Base-by-base conservation (phyloP, 2,329 filamentous ascomycete genomes). In the Gremmenia infestans region DNA sequence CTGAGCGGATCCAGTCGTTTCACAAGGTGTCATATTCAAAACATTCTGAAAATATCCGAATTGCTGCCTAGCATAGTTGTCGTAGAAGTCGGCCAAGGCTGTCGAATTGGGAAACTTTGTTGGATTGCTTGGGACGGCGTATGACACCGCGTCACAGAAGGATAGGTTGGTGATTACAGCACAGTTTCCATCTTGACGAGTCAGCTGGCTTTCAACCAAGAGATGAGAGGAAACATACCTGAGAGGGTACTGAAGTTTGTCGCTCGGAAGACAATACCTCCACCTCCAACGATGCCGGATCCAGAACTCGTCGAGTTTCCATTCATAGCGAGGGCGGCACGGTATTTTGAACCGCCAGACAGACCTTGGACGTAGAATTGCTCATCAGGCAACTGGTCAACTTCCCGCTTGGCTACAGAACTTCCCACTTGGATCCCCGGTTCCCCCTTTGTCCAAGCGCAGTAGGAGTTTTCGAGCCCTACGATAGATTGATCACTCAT, bases 131-230 rank as follows among this genome's bases (percentile, higher is more conserved):
- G 94, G 94, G 0, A 97, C 94, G 6, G 93, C 88, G 69, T 97
- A 97, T 50, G 93, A 90, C 48, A 93, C 88, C 65, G 93, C 84
- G 63, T 87, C 81, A 74, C 94, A 99, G 71, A 97, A 95, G 0
- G 85, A 78, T n/a, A 99, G 82, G 67, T 95, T 86, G 71, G 86
- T 92, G 47, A 97, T 79, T 42, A 99, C 80, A 57, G 87, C 87
- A 71, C 94, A 99, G 67, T 92, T 96, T 57, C 84, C 81, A 56
- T 88, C 89, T 83, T 28, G 17, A 8, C 35, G 28, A 23, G 50
- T 65, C 56, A 66, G 60, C 52, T 49, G 23, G 32, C 22, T 17
- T 25, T 22, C 17, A n/a, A 48, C 11, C 52, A 37, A 28, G 32
- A 22, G 57, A 23, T 28, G 37, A 15, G 51, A 28, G 46, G 46